A percentile compares a stretch with the other conserved stretches of the same genome.
These are phyloP conservation scores for Xylaria sp. DNA, from an alignment of 2,329 filamentous ascomycete species.

Conservation along the genomic window DNA sequence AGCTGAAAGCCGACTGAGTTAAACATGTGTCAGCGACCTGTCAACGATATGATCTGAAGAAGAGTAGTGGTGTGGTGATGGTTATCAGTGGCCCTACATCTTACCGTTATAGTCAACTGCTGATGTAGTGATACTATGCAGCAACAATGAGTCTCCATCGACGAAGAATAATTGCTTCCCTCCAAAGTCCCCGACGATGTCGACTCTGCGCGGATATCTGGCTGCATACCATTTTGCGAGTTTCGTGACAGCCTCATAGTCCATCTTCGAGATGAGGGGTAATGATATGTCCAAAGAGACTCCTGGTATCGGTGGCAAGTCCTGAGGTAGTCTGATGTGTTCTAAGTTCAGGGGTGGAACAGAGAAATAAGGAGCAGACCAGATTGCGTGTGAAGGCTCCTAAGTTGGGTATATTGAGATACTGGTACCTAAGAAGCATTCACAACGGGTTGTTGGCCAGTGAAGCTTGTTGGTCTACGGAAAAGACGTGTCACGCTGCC, in stretches of 20 bases:
- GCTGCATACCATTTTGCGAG: constrained; percentile 37
- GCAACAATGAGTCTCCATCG: constrained; percentile 77
- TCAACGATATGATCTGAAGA: not conserved
- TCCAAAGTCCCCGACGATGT: constrained; percentile 80
- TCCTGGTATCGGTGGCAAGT: not conserved
- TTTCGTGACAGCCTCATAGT: not conserved
- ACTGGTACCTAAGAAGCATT: not conserved
- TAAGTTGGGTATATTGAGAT: not conserved
- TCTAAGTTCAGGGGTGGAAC: not conserved
- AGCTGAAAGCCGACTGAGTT: constrained; percentile 65
- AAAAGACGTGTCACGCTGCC: constrained; percentile 7
- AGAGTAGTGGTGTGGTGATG: not conserved
- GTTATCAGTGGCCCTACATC: constrained; percentile 16
- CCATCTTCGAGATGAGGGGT: constrained; percentile 12
- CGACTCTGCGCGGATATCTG: constrained; percentile 56
- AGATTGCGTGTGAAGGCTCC: not conserved
- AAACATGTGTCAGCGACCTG: constrained; percentile 9
- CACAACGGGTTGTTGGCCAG: not conserved
- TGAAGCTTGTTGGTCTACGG: constrained; percentile 4
- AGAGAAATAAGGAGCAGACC: not conserved
- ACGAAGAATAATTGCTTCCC: constrained; percentile 78
- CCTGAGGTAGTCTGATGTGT: not conserved
- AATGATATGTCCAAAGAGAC: not conserved
- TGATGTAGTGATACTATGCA: constrained; percentile 70
- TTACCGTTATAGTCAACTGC: constrained; percentile 71